Evolutionary conservation across 208 protist species (phyloP), one percentile per base, ranked within the genome.

Genomic region (Leishmania braziliensis): DNA sequence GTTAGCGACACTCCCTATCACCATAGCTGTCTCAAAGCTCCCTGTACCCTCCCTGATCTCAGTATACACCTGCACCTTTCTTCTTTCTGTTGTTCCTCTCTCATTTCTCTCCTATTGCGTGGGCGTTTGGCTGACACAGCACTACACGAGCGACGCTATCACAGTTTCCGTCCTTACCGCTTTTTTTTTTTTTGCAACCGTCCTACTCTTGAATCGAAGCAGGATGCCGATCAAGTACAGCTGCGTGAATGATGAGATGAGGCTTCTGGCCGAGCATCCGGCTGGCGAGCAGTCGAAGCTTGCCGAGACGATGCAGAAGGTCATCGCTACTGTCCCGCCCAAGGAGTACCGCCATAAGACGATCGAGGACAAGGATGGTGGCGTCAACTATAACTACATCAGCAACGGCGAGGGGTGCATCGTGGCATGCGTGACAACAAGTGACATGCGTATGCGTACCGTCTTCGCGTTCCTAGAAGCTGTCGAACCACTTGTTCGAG

Each of bases 331-430:
- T 18, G 92, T 98, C 18, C 90, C 95, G 16, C 78, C 89, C 12
- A 91, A 91, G 51, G 92, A 97, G 83, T 98, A 98, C 86, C 95
- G 95, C 33, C 91, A 92, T 56, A 96, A 97, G 74, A 96, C 93
- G 14, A 93, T 98, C 76, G 95, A 98, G 81, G 95, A 98, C 82
- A 96, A 93, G 84, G 93, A 98, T 23, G 92, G 93, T 16, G 95
- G 95, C 33, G 91, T 98, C 8, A 96, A 97, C 83, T 98, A 96
- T 86, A 92, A 97, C 89, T 98, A 98, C 88, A 97, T 98, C 89
- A 93, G 91, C 84, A 97, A 96, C 78, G 95, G 95, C 20, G 93
- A 97, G 78, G 95, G 95, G 23, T 91, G 91, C 77, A 93, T 97
- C 51, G 92, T 98, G 14, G 93, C 91, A 5, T 98, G 95, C 46